Evolutionary conservation across 2,329 filamentous ascomycete genomes (phyloP).

Genomic region (Talaromyces sp.): DNA sequence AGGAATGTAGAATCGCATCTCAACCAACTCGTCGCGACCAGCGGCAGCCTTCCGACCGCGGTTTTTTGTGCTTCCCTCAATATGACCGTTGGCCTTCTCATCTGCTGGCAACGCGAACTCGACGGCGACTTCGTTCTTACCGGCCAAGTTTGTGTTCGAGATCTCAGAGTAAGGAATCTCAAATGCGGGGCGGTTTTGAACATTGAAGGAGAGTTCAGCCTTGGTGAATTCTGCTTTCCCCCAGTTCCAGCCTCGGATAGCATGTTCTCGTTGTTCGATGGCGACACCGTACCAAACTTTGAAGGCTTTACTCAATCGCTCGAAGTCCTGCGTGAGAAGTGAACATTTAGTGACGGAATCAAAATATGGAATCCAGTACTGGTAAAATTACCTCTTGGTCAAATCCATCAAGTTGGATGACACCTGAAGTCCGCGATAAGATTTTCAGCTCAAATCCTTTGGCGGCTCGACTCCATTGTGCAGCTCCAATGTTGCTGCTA

Average conservation of each 20-base stretch:
- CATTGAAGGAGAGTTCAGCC: conserved; percentile 90
- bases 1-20: conserved; percentile 98
- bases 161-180: conserved; percentile 97
- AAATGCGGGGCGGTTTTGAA: conserved; percentile 93
- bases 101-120: conserved; percentile 79
- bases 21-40: conserved; percentile 85
- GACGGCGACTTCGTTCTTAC: conserved; percentile 94
- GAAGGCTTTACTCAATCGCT: conserved; percentile 85
- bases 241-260: conserved; percentile 97
- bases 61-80: conserved; percentile 64
- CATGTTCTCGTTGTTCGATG: conserved; percentile 88
- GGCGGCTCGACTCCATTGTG: conserved; percentile 91
- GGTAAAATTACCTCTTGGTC: conserved; percentile 64
- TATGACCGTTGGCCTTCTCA: conserved; percentile 64
- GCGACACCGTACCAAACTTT: conserved; percentile 97
- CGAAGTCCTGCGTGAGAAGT: conserved; percentile 61
- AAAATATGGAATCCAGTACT: background rate
- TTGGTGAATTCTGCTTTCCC: conserved; percentile 96
- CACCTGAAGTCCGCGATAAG: conserved; percentile 71
- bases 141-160: conserved; percentile 93
- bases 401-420: conserved; percentile 94
- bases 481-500: conserved; percentile 73
- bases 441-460: conserved; percentile 94
- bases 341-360: background rate
- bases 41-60: conserved; percentile 86